Conservation (phyloP, 257 asterid species). For the Paulownia fortunei region DNA sequence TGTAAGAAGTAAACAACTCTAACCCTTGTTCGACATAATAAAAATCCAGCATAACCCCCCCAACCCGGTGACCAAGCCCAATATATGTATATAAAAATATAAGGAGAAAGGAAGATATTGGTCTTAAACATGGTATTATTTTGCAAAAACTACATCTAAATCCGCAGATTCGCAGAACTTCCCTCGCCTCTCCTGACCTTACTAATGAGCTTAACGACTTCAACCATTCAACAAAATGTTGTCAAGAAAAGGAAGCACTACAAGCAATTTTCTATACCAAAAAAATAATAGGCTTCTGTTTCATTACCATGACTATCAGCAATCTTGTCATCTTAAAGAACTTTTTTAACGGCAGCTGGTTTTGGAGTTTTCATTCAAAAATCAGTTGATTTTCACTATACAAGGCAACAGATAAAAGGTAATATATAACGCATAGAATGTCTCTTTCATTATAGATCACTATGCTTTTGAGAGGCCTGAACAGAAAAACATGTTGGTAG, state of each 20-base stretch:
- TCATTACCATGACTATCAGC: background rate
- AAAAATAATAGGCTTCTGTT: background rate
- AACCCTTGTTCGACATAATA: background rate
- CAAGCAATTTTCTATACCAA: background rate
- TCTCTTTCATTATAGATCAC: background rate
- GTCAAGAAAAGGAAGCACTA: background rate
- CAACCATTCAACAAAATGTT: background rate
- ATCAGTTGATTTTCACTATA: background rate
- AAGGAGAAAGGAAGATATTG: background rate
- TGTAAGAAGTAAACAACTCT: background rate
- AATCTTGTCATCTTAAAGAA: background rate
- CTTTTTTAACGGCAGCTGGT: background rate
- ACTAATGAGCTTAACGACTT: background rate
- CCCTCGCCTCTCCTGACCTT: background rate
- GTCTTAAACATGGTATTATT: background rate
- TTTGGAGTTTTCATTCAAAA: background rate
- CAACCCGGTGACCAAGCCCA: background rate
- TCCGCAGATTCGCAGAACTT: conserved; percentile 3
- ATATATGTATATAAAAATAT: background rate
- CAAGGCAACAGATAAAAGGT: conserved; percentile 8
- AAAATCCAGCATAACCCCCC: background rate
- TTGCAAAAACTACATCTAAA: background rate
- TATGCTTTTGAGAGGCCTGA: background rate
- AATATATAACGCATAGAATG: background rate
- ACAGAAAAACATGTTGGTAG: background rate